Conservation (phyloP, 192 early-diverging fungal genomes). For the Backusella circina region DNA sequence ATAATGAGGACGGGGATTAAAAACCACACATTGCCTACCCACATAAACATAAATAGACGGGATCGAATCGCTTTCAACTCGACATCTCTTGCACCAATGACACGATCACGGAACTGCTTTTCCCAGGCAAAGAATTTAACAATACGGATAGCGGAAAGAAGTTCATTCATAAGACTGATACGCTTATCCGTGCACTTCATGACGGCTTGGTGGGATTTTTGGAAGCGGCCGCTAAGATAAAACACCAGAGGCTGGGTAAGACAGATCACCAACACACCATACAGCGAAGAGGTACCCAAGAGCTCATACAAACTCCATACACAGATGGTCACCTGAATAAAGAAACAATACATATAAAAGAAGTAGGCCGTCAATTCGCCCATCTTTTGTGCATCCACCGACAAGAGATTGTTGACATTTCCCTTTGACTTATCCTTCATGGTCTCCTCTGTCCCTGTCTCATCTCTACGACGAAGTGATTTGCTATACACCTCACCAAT, state of each 20-base stretch:
- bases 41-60: constrained; percentile 52
- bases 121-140: constrained; percentile 93
- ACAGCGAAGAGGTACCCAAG: constrained; percentile 76
- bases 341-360: constrained; percentile 60
- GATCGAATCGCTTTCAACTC: constrained; percentile 56
- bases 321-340: constrained; percentile 63
- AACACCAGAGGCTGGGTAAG: constrained; percentile 57
- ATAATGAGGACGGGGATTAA: constrained; percentile 59
- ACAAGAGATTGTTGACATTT: constrained; percentile 60
- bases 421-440: constrained; percentile 33
- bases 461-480: constrained; percentile 32
- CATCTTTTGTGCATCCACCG: constrained; percentile 57
- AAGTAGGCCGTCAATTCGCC: constrained; percentile 47
- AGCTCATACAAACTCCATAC: constrained; percentile 67
- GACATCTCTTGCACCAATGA: constrained; percentile 56
- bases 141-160: constrained; percentile 85
- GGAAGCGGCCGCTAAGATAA: constrained; percentile 45
- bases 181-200: constrained; percentile 70
- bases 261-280: constrained; percentile 66
- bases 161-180: constrained; percentile 78
- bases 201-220: constrained; percentile 44
- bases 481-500: constrained; percentile 33
- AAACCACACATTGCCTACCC: constrained; percentile 51
- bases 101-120: constrained; percentile 61
- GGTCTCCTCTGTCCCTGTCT: constrained; percentile 11